Evolutionary conservation across 306 rosid genomes (phyloP).

Genomic region (Corylus heterophylla): DNA sequence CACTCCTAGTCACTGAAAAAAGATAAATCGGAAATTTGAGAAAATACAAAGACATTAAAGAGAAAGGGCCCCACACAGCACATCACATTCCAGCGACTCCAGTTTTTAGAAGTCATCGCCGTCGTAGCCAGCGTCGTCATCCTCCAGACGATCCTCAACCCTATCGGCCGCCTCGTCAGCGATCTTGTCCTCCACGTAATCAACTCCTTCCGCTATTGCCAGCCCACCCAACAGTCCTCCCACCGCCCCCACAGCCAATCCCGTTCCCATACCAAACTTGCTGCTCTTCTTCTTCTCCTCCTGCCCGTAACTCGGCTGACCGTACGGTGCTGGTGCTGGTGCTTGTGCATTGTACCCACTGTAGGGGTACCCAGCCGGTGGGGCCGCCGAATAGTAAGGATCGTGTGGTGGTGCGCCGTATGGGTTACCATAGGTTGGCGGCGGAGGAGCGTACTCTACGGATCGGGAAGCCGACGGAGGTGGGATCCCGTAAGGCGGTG

Average conservation of each 20-base stretch:
- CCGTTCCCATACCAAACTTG: slow-evolving; percentile 86
- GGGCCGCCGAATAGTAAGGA: slow-evolving; percentile 42
- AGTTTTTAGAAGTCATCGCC: slow-evolving; percentile 41
- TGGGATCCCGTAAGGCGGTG: slow-evolving; percentile 67
- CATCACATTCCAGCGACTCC: no score
- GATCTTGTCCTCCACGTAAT: slow-evolving; percentile 63
- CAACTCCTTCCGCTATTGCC: slow-evolving; percentile 65
- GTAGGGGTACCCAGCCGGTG: slow-evolving; percentile 38
- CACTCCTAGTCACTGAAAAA: neutral
- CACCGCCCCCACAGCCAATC: slow-evolving; percentile 87
- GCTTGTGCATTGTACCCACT: slow-evolving; percentile 30
- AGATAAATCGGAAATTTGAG: neutral
- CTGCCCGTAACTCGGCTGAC: slow-evolving; percentile 21
- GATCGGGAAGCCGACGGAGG: slow-evolving; percentile 39
- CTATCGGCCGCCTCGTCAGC: slow-evolving; percentile 56
- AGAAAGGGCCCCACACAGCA: neutral
- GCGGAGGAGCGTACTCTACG: slow-evolving; percentile 33
- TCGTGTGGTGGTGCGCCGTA: slow-evolving; percentile 26
- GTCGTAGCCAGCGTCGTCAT: slow-evolving; percentile 36
- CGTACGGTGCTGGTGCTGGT: slow-evolving; percentile 20
- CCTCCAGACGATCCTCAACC: slow-evolving; percentile 58
- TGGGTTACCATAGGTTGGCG: slow-evolving; percentile 29
- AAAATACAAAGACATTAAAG: neutral
- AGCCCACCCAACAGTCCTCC: slow-evolving; percentile 74
- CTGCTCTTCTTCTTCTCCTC: slow-evolving; percentile 64